These are phyloP conservation scores for Graphium sp. DNA, from an alignment of 2,329 filamentous ascomycete genomes.

Conservation along the genomic window DNA sequence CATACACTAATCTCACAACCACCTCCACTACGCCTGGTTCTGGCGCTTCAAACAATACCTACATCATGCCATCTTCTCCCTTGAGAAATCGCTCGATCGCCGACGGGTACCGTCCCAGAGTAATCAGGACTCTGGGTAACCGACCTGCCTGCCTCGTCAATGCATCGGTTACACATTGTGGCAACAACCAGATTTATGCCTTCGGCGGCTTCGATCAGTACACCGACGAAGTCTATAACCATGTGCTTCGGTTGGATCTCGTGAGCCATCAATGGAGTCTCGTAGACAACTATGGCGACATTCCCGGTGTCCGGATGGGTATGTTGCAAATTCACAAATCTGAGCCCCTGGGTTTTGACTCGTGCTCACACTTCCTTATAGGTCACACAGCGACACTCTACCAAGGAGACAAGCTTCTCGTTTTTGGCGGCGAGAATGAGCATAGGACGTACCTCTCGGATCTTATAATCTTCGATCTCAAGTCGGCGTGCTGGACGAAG, in stretches of 20 bases:
- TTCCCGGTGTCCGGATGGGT: conserved; percentile 95
- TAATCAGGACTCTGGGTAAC: conserved; percentile 62
- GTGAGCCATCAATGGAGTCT: conserved; percentile 82
- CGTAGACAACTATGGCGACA: conserved; percentile 97
- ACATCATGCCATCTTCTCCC: conserved; percentile 81
- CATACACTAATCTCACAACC: conserved; percentile 9
- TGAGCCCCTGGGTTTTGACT: neutral
- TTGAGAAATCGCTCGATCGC: conserved; percentile 45
- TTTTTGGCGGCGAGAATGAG: conserved; percentile 97
- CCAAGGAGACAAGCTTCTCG: conserved; percentile 84
- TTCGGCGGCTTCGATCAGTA: conserved; percentile 99
- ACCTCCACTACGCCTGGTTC: conserved; percentile 22
- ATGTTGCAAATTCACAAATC: conserved; percentile 13
- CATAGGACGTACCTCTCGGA: conserved; percentile 91
- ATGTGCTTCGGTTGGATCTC: conserved; percentile 80
- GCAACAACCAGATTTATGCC: conserved; percentile 92
- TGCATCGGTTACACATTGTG: conserved; percentile 96
- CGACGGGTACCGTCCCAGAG: conserved; percentile 71
- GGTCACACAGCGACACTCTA: conserved; percentile 91
- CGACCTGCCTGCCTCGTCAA: conserved; percentile 91
- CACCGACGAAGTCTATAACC: conserved; percentile 97
- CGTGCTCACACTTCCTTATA: conserved; percentile 16
- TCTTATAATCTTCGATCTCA: conserved; percentile 87
- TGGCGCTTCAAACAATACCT: conserved; percentile 55
- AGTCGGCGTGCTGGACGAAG: conserved; percentile 89